phyloP scores from a whole-genome alignment of 805 yeast genomes.

The Suhomyces prunicola region DNA sequence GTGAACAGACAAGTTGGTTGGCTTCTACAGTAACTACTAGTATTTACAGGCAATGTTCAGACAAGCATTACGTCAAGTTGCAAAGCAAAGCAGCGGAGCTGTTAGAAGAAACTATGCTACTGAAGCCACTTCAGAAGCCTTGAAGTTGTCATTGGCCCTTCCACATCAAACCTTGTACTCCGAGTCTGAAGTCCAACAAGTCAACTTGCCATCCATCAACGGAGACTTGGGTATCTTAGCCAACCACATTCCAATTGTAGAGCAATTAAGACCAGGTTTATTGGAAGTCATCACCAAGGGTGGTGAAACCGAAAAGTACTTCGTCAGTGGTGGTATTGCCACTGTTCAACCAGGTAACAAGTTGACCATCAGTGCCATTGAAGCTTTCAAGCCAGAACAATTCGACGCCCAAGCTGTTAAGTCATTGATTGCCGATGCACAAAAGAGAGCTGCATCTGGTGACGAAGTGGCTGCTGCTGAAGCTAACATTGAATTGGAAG shows the following conservation, averaged over 20 bases:
- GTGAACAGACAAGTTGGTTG: background rate
- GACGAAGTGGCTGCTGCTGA: conserved; percentile 90
- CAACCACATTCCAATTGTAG: conserved; percentile 95
- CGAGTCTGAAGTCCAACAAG: conserved; percentile 62
- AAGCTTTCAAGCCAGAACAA: conserved; percentile 88
- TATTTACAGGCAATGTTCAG: conserved; percentile 46
- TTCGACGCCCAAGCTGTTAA: conserved; percentile 79
- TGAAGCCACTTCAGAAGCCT: conserved; percentile 65
- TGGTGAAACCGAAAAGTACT: conserved; percentile 71
- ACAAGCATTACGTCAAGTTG: conserved; percentile 58
- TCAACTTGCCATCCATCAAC: conserved; percentile 90
- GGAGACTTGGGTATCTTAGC: conserved; percentile 98
- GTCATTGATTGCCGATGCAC: conserved; percentile 85
- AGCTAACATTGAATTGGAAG: conserved; percentile 94
- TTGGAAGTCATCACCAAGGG: conserved; percentile 84
- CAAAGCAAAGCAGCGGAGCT: conserved; percentile 53
- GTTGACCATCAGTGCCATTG: conserved; percentile 87
- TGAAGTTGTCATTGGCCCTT: conserved; percentile 85
- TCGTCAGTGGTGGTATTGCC: conserved; percentile 95
- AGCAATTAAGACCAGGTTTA: conserved; percentile 94
- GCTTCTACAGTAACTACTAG: background rate
- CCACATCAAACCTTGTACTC: conserved; percentile 76
- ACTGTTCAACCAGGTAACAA: conserved; percentile 93
- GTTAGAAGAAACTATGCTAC: conserved; percentile 90
- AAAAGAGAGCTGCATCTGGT: conserved; percentile 78